Percentiles rank a stretch among this genome's conserved stretches.
Conservation (phyloP, 352 stramenopile species). For the Globisporangium sylvaticum region DNA sequence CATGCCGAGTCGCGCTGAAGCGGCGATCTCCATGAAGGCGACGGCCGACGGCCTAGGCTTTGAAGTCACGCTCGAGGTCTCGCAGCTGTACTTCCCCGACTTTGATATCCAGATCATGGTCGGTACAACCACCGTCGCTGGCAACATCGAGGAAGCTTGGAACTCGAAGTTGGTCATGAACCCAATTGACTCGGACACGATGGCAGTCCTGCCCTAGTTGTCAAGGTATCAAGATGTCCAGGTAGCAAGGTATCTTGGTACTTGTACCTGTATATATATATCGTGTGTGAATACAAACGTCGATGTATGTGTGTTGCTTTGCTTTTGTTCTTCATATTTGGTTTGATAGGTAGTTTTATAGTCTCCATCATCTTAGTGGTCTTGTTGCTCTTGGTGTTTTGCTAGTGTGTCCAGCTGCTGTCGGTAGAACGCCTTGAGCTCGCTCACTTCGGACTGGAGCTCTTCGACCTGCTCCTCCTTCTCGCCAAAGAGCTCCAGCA, state of each 20-base stretch:
- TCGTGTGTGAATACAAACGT: neutral
- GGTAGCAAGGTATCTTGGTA: neutral
- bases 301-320: neutral
- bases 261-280: no score
- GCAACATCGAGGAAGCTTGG: neutral
- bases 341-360: slow-evolving; percentile 2
- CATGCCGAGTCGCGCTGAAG: slow-evolving; percentile 5
- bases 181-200: neutral
- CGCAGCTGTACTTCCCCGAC: slow-evolving; percentile 10
- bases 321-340: neutral
- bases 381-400: slow-evolving; percentile 40
- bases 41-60: neutral
- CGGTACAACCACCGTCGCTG: neutral
- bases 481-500: slow-evolving; percentile 81
- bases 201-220: neutral
- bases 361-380: slow-evolving; percentile 7
- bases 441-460: slow-evolving; percentile 64
- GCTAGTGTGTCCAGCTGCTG: slow-evolving; percentile 74
- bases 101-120: slow-evolving; percentile 1
- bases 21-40: neutral
- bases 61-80: slow-evolving; percentile 9
- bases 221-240: neutral
- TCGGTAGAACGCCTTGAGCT: slow-evolving; percentile 77
- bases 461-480: slow-evolving; percentile 87
- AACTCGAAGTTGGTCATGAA: neutral